Percentiles rank a stretch among this genome's conserved stretches.
These are phyloP conservation scores for Tuber melanosporum DNA, from an alignment of 495 filamentous ascomycete genomes.

Conservation along the genomic window DNA sequence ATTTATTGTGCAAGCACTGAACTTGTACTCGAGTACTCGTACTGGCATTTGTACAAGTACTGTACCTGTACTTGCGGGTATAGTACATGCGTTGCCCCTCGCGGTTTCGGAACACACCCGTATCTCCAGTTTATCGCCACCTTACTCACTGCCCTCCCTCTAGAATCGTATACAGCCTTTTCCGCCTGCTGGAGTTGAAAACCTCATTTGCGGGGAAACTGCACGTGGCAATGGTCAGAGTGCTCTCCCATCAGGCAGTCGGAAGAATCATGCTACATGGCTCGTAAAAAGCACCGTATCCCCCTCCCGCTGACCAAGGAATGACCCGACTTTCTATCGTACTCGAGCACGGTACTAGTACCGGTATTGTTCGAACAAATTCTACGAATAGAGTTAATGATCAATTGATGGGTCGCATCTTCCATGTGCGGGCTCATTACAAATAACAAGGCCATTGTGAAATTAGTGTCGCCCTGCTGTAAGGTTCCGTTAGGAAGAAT, in stretches of 20 bases:
- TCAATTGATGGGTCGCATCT: no score
- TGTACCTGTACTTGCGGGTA: neutral
- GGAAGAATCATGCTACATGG: neutral
- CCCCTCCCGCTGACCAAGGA: no score
- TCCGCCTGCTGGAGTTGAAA: neutral
- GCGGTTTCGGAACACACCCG: neutral
- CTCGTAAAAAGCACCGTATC: neutral
- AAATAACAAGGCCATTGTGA: conserved; percentile 3
- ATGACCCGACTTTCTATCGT: no score
- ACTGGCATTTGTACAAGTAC: neutral
- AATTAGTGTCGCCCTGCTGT: neutral
- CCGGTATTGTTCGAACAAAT: no score
- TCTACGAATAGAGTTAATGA: no score
- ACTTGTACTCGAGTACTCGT: neutral
- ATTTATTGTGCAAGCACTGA: neutral
- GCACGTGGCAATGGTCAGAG: neutral
- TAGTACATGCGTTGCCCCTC: neutral
- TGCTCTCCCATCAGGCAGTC: neutral
- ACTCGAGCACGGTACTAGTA: no score
- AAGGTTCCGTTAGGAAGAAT: neutral
- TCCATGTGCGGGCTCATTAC: no score
- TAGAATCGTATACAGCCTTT: neutral
- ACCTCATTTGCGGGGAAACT: conserved; percentile 4
- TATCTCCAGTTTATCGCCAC: neutral
- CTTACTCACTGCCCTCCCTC: neutral